Conservation (phyloP, 805 yeast species). For the Sugiyamaella americana region DNA sequence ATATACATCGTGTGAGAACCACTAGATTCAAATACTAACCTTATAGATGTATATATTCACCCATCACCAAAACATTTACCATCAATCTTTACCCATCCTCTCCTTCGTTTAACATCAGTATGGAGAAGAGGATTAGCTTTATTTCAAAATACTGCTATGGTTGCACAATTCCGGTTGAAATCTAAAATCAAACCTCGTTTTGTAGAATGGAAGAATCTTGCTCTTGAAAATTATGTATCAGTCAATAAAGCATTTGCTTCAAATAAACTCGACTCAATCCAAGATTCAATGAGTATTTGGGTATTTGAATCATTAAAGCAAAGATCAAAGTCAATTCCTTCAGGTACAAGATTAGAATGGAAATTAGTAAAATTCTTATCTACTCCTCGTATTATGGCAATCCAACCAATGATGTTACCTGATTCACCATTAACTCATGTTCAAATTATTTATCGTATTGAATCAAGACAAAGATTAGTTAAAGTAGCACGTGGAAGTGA, state of each 20-base stretch:
- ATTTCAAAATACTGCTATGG: conserved; percentile 56
- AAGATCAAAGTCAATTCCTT: conserved; percentile 52
- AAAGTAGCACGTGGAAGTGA: conserved; percentile 42
- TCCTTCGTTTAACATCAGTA: conserved; percentile 39
- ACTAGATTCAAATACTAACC: neutral
- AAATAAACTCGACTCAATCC: conserved; percentile 41
- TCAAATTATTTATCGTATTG: conserved; percentile 57
- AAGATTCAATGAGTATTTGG: conserved; percentile 50
- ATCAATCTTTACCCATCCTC: conserved; percentile 38
- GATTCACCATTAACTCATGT: conserved; percentile 48
- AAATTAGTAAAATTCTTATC: conserved; percentile 61
- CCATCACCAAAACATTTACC: conserved; percentile 45
- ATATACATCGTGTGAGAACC: no score
- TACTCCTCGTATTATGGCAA: conserved; percentile 65
- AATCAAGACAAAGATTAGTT: conserved; percentile 55
- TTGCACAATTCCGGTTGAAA: conserved; percentile 63
- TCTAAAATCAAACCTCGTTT: conserved; percentile 63
- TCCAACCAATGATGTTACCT: conserved; percentile 61
- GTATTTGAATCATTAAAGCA: conserved; percentile 52
- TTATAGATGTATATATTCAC: conserved; percentile 44
- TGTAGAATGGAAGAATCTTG: conserved; percentile 76
- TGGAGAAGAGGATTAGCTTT: conserved; percentile 56
- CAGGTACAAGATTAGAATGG: conserved; percentile 61
- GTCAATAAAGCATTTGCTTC: conserved; percentile 79
- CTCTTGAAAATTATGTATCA: conserved; percentile 67